Conservation (phyloP, 2,329 filamentous ascomycete genomes). For the Corynespora cassiicola region DNA sequence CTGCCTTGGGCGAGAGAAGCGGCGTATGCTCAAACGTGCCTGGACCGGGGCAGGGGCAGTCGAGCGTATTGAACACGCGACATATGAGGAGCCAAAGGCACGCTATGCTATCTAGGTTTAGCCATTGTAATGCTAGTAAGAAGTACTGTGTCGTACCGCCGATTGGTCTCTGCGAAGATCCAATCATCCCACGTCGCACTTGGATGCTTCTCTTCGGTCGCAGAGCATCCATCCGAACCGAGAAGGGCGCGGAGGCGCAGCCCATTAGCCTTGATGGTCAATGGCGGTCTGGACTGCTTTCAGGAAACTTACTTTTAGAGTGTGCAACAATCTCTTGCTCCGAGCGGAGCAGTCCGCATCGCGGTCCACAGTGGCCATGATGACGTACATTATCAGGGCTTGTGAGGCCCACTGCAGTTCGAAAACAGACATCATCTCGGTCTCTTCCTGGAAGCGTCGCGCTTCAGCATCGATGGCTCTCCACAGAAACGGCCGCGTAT, state of each 20-base stretch:
- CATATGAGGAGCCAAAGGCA: slow-evolving; percentile 4
- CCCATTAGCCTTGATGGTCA: too few relatives aligned
- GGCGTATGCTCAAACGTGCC: not conserved
- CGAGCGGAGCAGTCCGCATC: too few relatives aligned
- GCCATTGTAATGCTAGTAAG: too few relatives aligned
- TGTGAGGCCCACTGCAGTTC: slow-evolving; percentile 1
- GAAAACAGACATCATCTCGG: not conserved
- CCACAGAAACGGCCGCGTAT: slow-evolving; percentile 1
- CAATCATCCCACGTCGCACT: too few relatives aligned
- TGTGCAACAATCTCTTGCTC: too few relatives aligned
- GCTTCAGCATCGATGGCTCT: slow-evolving; percentile 1
- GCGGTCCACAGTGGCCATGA: slow-evolving; percentile 1
- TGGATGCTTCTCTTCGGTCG: too few relatives aligned
- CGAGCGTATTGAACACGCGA: slow-evolving; percentile 1
- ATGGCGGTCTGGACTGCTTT: too few relatives aligned
- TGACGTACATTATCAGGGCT: slow-evolving; percentile 3
- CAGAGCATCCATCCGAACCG: too few relatives aligned
- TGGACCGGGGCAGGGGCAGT: slow-evolving; percentile 1
- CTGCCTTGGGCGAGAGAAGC: not conserved
- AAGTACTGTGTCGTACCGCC: too few relatives aligned
- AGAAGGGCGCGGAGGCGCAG: too few relatives aligned
- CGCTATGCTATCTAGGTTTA: not conserved
- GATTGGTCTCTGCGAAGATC: too few relatives aligned
- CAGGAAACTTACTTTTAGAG: too few relatives aligned
- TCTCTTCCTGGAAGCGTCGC: not conserved